Base-by-base conservation (phyloP, 2,329 filamentous ascomycete species). In the Camillea tinctor region DNA sequence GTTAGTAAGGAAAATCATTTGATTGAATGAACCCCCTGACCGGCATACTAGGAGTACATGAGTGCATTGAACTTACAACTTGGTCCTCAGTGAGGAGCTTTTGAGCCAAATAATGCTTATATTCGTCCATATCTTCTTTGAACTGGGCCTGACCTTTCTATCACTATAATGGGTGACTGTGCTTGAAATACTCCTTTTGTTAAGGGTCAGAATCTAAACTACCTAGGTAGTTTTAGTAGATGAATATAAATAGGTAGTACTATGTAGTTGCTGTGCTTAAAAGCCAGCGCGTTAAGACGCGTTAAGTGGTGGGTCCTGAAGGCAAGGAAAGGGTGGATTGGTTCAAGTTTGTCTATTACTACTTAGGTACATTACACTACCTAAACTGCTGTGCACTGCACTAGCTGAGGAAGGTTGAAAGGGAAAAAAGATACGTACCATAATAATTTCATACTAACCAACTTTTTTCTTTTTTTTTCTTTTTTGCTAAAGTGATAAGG, bases 31-130 rank as follows among this genome's bases (percentile, higher is more conserved):
- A 30, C 13, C 6, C 36, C 36, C 36, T 15, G 36, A 11, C 11
- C 13, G 36, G 36, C 13, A 44, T 44, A 15, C 36, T 44, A 7
- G 17, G n/a, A n/a, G 36, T n/a, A n/a, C 36, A 5, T 13, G 36
- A n/a, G n/a, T n/a, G n/a, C n/a, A n/a, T 4, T 20, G 24, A 36
- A 74, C 85, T 71, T 76, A 94, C 91, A 64, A 89, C 83, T 64
- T 86, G 86, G 66, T 88, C 86, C 71, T 96, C 91, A 60, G 87
- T 88, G 64, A 97, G 81, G 59, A 97, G 83, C 70, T 88, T 86
- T 67, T 88, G 86, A 4, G 90, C 90, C 6, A 97, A 83, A 69
- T 87, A 94, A 59, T 87, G 88, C 66, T 81, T 87, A 71, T 91
- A 88, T 64, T 89, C 85, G 1, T 82, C 80, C 84, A 87, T 68